Base-by-base conservation (phyloP, 169 alveolate genomes). In the Toxoplasma gondii region DNA sequence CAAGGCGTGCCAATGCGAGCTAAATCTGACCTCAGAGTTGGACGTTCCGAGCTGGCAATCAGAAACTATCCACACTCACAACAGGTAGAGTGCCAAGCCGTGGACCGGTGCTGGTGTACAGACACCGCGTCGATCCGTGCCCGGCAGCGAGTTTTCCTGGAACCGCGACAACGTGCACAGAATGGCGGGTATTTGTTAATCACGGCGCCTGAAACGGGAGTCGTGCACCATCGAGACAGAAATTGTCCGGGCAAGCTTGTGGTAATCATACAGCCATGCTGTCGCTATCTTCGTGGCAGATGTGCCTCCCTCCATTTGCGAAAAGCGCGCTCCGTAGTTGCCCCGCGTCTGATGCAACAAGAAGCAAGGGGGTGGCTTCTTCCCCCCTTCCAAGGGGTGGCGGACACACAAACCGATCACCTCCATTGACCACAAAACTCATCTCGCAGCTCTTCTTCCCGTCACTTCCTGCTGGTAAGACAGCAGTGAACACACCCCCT, bases 381-480 rank as follows among this genome's bases (percentile, higher is more conserved):
- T 31, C 74, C 74, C 74, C 74, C 74, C 22, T 64, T 27, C n/a
- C 34, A 27, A 53, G 67, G 74, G 74, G 74, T 64, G 74, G 74
- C 74, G 29, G 74, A 64, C 74, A 64, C 74, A 64, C 74, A 64
- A 64, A 64, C 74, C 74, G 74, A 64, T 64, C 74, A 64, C 74
- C 74, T 64, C 74, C 74, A 22, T 16, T 27, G n/a, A 19, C 74
- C 1, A 64, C 74, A 64, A 16, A 16, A 12, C 74, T 27, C 5
- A 12, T 27, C n/a, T 16, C 74, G 5, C n/a, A 64, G 74, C 74
- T 27, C 34, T 31, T 27, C 34, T 64, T 19, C n/a, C 74, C 74
- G 31, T 4, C 22, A 49, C 58, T 12, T 49, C 58, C 12, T 49
- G 58, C 12, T 49, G 58, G 58, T 12, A 49, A 12, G 4, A 4